Evolutionary conservation across 2,329 filamentous ascomycete genomes (phyloP), one percentile per base, ranked within the genome.

Genomic region (Claviceps sp.): DNA sequence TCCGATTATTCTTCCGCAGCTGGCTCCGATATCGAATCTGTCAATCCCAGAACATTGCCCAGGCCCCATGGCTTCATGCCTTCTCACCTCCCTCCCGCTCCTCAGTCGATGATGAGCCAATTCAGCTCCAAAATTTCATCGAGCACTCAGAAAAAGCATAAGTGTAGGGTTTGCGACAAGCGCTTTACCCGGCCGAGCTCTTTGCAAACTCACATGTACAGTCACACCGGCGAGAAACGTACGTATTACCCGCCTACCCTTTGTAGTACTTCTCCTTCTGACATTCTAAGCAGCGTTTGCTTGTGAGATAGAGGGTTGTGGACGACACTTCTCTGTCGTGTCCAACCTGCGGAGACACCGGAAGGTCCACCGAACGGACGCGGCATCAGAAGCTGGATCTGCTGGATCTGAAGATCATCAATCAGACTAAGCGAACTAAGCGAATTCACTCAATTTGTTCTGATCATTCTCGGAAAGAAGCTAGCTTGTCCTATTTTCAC

Each of bases 81-180:
- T 44, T 81, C 76, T 53, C 77, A 75, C 57, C 76, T 83, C 37
- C 88, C 88, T 1, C 88, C 89, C 1, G 88, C 88, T 18, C 90
- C 89, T 1, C 87, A 94, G 65, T 94, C 90, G 0, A 96, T 98
- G 89, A 98, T 98, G 93, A 83, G 88, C 50, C 90, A 95, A 62
- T 97, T 97, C 72, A 96, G 88, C 70, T 96, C 91, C 57, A 96
- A 96, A 71, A 84, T 96, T 50, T 90, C 89, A 0, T 90, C 88
- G 18, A 95, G 88, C 71, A 93, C 91, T 9, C 89, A 96, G 66
- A 97, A 97, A 82, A 97, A 97, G 77, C 93, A 97, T 74, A 96
- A 96, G 75, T 97, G 91, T 79, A 96, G 95, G 72, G 87, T 97
- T 55, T 97, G 91, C 74, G 91, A 96, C 70, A 96, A 97, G 78